These are phyloP conservation scores for Beauveria bassiana DNA, from an alignment of 2,329 filamentous ascomycete species.

Conservation along the genomic window DNA sequence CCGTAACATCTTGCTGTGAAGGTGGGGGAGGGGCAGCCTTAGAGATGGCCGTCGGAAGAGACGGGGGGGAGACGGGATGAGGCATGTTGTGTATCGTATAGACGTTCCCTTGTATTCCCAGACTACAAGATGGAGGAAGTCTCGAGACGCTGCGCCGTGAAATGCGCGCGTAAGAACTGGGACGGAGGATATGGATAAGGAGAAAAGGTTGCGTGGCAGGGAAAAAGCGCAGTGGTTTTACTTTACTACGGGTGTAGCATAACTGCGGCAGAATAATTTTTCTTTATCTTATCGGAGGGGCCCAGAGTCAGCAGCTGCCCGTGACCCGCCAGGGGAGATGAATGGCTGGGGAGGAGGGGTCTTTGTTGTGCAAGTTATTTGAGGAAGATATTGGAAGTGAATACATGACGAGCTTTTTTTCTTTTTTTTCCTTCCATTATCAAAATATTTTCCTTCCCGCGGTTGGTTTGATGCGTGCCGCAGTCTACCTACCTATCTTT, in stretches of 20 bases:
- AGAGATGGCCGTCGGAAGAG: conserved; percentile 35
- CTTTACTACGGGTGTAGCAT: not conserved
- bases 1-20: conserved; percentile 56
- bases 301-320: not conserved
- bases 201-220: conserved; percentile 6
- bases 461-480: not conserved
- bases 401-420: not conserved
- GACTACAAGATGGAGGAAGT: not conserved
- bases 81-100: conserved; percentile 29
- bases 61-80: conserved; percentile 41
- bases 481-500: not conserved
- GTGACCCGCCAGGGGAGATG: conserved; percentile 3
- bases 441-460: not conserved
- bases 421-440: too few species aligned
- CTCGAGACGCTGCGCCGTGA: conserved; percentile 10
- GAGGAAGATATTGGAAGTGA: not conserved
- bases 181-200: not conserved
- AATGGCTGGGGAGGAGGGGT: not conserved
- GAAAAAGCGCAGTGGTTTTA: conserved; percentile 1
- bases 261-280: conserved; percentile 8
- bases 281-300: conserved; percentile 11
- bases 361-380: not conserved
- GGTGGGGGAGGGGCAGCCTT: conserved; percentile 47
- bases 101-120: not conserved
- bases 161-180: conserved; percentile 6